These are phyloP conservation scores for Byssochlamys sp. DNA, from an alignment of 2,329 filamentous ascomycete genomes.

Conservation along the genomic window DNA sequence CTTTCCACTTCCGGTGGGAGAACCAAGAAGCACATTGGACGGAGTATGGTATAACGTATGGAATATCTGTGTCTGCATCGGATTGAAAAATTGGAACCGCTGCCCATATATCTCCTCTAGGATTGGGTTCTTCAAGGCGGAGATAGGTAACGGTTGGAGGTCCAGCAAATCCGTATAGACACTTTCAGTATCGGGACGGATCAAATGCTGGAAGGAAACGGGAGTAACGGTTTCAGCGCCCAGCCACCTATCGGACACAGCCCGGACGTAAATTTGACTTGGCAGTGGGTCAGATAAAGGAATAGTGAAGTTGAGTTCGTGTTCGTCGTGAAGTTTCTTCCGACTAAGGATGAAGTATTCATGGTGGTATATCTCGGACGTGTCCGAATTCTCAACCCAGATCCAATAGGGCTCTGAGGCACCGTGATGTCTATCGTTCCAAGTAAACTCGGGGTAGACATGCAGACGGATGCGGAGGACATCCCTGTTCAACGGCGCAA, in stretches of 20 bases:
- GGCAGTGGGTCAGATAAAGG: conserved; percentile 86
- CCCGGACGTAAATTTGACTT: conserved; percentile 89
- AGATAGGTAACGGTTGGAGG: conserved; percentile 77
- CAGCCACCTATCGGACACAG: conserved; percentile 90
- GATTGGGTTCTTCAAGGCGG: conserved; percentile 74
- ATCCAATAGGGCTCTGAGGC: conserved; percentile 95
- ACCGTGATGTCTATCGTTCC: conserved; percentile 90
- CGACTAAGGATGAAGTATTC: conserved; percentile 91
- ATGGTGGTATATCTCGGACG: conserved; percentile 92
- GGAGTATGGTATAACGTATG: conserved; percentile 89
- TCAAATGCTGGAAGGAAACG: conserved; percentile 94
- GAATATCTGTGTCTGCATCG: conserved; percentile 98
- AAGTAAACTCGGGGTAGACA: conserved; percentile 79
- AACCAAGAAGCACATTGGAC: conserved; percentile 86
- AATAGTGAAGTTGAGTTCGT: conserved; percentile 96
- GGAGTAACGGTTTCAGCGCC: conserved; percentile 92
- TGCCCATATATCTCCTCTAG: conserved; percentile 81
- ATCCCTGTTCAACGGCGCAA: conserved; percentile 87
- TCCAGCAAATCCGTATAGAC: conserved; percentile 91
- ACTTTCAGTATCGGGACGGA: conserved; percentile 92
- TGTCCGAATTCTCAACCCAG: conserved; percentile 98
- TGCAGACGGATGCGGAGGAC: conserved; percentile 83
- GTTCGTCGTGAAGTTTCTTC: conserved; percentile 85
- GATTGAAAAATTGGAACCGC: conserved; percentile 93
- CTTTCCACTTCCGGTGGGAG: conserved; percentile 93